Evolutionary conservation across 2,329 filamentous ascomycete species (phyloP).

Genomic region (Talaromyces sp.): DNA sequence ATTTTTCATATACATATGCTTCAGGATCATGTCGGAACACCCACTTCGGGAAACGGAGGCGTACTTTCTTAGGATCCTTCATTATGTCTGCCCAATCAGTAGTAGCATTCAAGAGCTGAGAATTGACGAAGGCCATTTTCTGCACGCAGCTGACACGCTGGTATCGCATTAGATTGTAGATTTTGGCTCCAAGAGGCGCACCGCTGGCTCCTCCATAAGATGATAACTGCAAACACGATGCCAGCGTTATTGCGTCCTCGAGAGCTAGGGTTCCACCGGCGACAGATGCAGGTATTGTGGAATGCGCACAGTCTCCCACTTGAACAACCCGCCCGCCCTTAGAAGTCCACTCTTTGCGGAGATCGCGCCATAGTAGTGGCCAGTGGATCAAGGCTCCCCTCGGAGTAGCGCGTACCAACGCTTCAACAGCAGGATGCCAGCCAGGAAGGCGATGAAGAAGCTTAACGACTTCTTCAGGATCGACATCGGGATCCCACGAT

Average conservation of each 20-base stretch:
- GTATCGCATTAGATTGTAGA: conserved; percentile 33
- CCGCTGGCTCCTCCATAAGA: conserved; percentile 30
- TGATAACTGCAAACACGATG: conserved; percentile 45
- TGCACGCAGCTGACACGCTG: conserved; percentile 49
- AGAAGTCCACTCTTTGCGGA: conserved; percentile 15
- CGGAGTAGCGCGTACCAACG: neutral
- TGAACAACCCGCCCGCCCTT: conserved; percentile 19
- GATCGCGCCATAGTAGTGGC: conserved; percentile 7
- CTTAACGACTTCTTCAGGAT: conserved; percentile 18
- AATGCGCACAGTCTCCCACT: conserved; percentile 22
- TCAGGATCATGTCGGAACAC: conserved; percentile 1
- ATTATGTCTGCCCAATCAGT: neutral
- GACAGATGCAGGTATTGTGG: conserved; percentile 49
- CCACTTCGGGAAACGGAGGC: neutral
- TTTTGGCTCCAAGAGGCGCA: conserved; percentile 24
- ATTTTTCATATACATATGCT: conserved; percentile 6
- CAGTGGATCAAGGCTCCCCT: neutral
- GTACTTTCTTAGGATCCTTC: neutral
- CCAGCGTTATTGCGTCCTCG: conserved; percentile 39
- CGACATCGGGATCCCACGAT: neutral
- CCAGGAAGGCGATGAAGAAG: neutral
- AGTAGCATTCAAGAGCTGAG: conserved; percentile 26
- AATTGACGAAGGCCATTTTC: conserved; percentile 45
- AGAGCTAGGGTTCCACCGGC: conserved; percentile 44
- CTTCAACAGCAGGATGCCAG: neutral